Percentiles rank a stretch among this genome's conserved stretches.
phyloP scores from a whole-genome alignment of 768 basidiomycete genomes.

The Asterophora lycoperdoides region DNA sequence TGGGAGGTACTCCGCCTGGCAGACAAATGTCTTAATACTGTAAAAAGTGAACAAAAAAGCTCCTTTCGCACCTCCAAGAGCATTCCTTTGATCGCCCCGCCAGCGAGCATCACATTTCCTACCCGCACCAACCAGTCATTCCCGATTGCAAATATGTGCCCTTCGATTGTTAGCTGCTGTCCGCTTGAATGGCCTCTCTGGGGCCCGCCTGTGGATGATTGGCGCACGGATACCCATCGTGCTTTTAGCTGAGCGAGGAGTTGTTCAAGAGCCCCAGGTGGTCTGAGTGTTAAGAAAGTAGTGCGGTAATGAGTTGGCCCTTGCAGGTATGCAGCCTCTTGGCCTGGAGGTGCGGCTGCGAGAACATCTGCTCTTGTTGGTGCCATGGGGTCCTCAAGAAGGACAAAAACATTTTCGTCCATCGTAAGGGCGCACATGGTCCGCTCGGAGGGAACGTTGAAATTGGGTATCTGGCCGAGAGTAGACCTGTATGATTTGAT shows the following conservation, averaged over 20 bases:
- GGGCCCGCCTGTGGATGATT: slow-evolving; percentile 31
- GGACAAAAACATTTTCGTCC: slow-evolving; percentile 77
- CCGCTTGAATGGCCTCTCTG: slow-evolving; percentile 46
- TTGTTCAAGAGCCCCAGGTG: slow-evolving; percentile 73
- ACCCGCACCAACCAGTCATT: slow-evolving; percentile 79
- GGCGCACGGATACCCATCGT: slow-evolving; percentile 69
- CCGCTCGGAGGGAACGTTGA: slow-evolving; percentile 53
- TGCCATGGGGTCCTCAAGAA: slow-evolving; percentile 71
- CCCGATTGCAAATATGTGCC: slow-evolving; percentile 69
- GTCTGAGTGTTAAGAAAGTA: slow-evolving; percentile 72
- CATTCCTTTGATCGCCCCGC: slow-evolving; percentile 79
- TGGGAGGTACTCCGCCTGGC: slow-evolving; percentile 81
- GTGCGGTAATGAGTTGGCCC: slow-evolving; percentile 65
- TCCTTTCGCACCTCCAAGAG: slow-evolving; percentile 59
- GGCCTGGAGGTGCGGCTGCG: slow-evolving; percentile 38
- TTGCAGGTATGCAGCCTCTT: slow-evolving; percentile 40
- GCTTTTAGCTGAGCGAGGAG: slow-evolving; percentile 70
- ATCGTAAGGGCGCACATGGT: slow-evolving; percentile 75
- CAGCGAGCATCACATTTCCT: slow-evolving; percentile 72
- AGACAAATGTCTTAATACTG: not conserved
- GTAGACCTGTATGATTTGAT: slow-evolving; percentile 73
- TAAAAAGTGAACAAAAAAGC: slow-evolving; percentile 1
- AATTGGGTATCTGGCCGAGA: slow-evolving; percentile 50
- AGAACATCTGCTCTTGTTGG: slow-evolving; percentile 63
- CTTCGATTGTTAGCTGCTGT: slow-evolving; percentile 71